phyloP scores from a whole-genome alignment of 345 rosid genomes.

The Arabidopsis arenosa region DNA sequence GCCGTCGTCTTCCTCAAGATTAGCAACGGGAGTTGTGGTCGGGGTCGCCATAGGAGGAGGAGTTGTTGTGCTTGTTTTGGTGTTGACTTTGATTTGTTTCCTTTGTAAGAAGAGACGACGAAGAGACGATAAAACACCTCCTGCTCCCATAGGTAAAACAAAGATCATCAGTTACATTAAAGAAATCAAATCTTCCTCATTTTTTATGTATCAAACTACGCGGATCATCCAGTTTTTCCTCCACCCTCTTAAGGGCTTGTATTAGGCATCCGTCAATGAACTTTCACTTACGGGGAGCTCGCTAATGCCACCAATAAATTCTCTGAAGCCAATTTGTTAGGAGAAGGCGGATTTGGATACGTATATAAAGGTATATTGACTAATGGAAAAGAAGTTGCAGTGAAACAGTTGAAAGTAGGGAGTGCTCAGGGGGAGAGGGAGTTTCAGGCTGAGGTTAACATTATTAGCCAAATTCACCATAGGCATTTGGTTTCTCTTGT shows the following conservation, averaged over 20 bases:
- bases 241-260: slow-evolving; percentile 58
- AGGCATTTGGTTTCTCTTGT: slow-evolving; percentile 70
- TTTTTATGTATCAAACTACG: slow-evolving; percentile 51
- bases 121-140: slow-evolving; percentile 47
- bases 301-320: slow-evolving; percentile 65
- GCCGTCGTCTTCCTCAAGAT: slow-evolving; percentile 32
- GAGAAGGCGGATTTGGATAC: slow-evolving; percentile 75
- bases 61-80: slow-evolving; percentile 49
- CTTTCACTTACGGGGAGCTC: slow-evolving; percentile 59
- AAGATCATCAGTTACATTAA: background rate
- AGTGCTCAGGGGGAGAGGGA: slow-evolving; percentile 70
- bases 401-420: slow-evolving; percentile 66
- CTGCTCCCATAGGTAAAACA: slow-evolving; percentile 23
- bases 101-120: slow-evolving; percentile 62
- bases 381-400: slow-evolving; percentile 61
- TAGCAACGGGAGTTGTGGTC: slow-evolving; percentile 60
- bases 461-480: slow-evolving; percentile 72
- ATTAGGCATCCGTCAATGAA: slow-evolving; percentile 62
- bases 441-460: slow-evolving; percentile 73
- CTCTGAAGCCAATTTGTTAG: slow-evolving; percentile 65
- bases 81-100: slow-evolving; percentile 52
- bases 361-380: slow-evolving; percentile 66
- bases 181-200: background rate
- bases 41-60: slow-evolving; percentile 67
- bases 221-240: slow-evolving; percentile 57